Percentiles rank a stretch among this genome's conserved stretches.
Evolutionary conservation across 1,284 basidiomycete genomes (phyloP).

Genomic region (Quambalaria eucalypti): DNA sequence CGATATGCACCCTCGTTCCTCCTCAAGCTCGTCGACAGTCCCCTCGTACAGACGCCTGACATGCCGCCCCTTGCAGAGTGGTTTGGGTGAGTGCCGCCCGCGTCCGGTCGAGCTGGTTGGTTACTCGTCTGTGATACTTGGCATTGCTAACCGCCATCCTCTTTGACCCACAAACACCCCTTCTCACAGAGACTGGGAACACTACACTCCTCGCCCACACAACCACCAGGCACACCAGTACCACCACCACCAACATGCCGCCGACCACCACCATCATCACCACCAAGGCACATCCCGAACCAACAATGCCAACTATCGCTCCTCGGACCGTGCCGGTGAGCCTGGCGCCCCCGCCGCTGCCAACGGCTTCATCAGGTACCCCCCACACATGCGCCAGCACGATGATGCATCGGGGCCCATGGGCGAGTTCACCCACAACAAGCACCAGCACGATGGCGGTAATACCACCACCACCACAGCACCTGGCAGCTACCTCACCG

Average conservation of each 20-base stretch:
- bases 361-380: not conserved
- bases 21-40: slow-evolving; percentile 50
- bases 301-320: not conserved
- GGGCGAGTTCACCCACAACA: not conserved
- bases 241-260: slow-evolving; percentile 61
- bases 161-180: too few species aligned
- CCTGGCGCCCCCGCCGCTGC: not conserved
- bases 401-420: not conserved
- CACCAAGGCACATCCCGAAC: not conserved
- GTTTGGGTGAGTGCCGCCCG: slow-evolving; percentile 69
- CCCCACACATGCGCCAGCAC: too few species aligned
- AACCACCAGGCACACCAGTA: slow-evolving; percentile 56
- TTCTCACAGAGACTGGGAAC: slow-evolving; percentile 48
- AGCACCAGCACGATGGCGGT: not conserved
- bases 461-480: not conserved
- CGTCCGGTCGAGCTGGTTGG: slow-evolving; percentile 78
- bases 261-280: not conserved
- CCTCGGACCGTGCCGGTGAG: not conserved
- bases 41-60: slow-evolving; percentile 61
- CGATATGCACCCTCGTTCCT: not conserved
- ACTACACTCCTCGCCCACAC: slow-evolving; percentile 59
- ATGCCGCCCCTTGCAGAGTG: slow-evolving; percentile 75
- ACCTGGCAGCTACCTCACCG: not conserved
- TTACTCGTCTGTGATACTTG: slow-evolving; percentile 60
- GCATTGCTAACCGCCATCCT: too few species aligned